phyloP scores from a whole-genome alignment of 2,329 filamentous ascomycete species.

The Claviceps fusiformis region DNA sequence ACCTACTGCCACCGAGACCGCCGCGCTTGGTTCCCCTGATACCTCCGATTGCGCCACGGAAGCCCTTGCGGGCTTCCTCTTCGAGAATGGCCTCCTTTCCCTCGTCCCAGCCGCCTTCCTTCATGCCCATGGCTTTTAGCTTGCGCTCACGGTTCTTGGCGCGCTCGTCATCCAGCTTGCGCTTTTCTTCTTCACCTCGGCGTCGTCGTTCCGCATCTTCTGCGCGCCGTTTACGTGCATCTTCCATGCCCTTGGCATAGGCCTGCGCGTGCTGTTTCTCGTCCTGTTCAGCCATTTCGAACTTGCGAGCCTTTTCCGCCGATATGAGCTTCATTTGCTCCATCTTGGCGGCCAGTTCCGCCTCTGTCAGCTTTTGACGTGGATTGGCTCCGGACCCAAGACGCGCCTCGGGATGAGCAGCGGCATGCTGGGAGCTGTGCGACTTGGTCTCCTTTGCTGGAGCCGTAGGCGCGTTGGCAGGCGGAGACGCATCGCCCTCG shows the following conservation, averaged over 20 bases:
- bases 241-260: slow-evolving; percentile 41
- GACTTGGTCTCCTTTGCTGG: slow-evolving; percentile 11
- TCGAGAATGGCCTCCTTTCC: slow-evolving; percentile 35
- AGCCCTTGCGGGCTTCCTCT: slow-evolving; percentile 26
- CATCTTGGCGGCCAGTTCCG: slow-evolving; percentile 45
- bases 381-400: slow-evolving; percentile 43
- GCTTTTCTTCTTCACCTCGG: slow-evolving; percentile 37
- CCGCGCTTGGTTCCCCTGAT: slow-evolving; percentile 23
- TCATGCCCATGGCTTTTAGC: slow-evolving; percentile 41
- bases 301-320: slow-evolving; percentile 44
- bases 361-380: slow-evolving; percentile 45
- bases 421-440: slow-evolving; percentile 14
- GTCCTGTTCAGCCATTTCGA: slow-evolving; percentile 44
- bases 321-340: slow-evolving; percentile 45
- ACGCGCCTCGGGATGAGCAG: slow-evolving; percentile 27
- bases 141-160: slow-evolving; percentile 47
- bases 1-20: slow-evolving; percentile 29
- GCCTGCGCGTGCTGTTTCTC: slow-evolving; percentile 41
- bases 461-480: slow-evolving; percentile 18
- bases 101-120: slow-evolving; percentile 45
- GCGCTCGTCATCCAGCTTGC: slow-evolving; percentile 43
- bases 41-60: slow-evolving; percentile 29
- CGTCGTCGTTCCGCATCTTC: slow-evolving; percentile 39
- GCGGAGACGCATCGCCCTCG: slow-evolving; percentile 10
- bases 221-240: slow-evolving; percentile 35